Percentiles rank a stretch among this genome's conserved stretches.
phyloP scores from a whole-genome alignment of 257 asterid species.

The Plectranthus barbatus region DNA sequence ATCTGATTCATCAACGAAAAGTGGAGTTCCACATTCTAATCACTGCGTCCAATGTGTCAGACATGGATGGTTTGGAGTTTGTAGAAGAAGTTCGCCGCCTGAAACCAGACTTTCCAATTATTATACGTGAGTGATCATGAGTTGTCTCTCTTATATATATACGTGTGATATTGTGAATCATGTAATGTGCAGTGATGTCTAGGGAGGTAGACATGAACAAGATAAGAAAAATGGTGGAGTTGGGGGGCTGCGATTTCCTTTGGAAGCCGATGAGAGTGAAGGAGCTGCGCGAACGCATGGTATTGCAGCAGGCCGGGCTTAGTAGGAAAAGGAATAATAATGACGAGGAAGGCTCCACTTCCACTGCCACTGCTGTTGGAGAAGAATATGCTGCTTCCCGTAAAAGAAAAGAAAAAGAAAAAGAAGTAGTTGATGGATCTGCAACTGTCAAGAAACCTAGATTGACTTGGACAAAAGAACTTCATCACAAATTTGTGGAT shows the following conservation, averaged over 20 bases:
- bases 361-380: no score
- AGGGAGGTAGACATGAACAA: constrained; percentile 68
- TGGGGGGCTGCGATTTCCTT: constrained; percentile 84
- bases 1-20: constrained; percentile 50
- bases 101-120: constrained; percentile 71
- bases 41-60: constrained; percentile 61
- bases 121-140: constrained; percentile 33
- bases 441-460: no score
- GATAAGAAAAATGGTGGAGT: constrained; percentile 75
- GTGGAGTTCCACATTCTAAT: constrained; percentile 64
- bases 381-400: no score
- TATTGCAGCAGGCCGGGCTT: no score
- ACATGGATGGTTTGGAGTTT: constrained; percentile 74
- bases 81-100: constrained; percentile 55
- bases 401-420: no score
- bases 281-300: constrained; percentile 80
- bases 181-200: constrained; percentile 58
- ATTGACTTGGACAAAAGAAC: constrained; percentile 63
- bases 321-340: no score
- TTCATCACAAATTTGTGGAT: constrained; percentile 59
- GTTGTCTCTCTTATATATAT: no score
- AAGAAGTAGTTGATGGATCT: no score
- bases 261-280: constrained; percentile 68
- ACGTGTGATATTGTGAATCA: background rate
- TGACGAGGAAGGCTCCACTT: no score